Evolutionary conservation across 2,329 filamentous ascomycete genomes (phyloP), one percentile per base, ranked within the genome.

Genomic region (Aspergillus costaricaensis): DNA sequence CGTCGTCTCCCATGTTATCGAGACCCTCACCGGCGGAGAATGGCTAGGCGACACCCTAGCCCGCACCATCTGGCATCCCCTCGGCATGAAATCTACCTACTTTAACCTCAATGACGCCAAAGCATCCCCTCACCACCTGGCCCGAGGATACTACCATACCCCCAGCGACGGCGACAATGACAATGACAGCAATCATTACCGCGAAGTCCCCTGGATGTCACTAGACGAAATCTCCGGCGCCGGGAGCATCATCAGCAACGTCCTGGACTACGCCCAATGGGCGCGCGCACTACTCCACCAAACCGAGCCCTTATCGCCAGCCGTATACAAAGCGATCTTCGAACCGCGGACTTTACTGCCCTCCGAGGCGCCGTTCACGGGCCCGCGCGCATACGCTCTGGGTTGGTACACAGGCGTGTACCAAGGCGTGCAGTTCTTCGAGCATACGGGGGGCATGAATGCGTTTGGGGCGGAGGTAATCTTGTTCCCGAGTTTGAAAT

Each of bases 221-320:
- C 5, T 15, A 4, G 10, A 12, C 10, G 41, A 58, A 15, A 17
- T 60, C 12, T 52, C 38, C 12, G 59, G 62, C 41, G 71, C 71
- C 17, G 71, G 70, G 1, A 52, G 61, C 2, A 53, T 67, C 5
- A 68, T 74, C 48, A 78, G 73, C 0, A 77, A 71, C 25, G 76
- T 79, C 5, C 36, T 68, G 0, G 78, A 80, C 59, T 80, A 78
- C 64, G 71, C 76, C 6, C 80, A 78, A 65, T 87, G 84, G 84
- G 64, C 85, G 2, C 72, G 74, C 25, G 81, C 79, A 19, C 71
- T 85, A 23, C 70, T 86, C 23, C 67, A 76, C 68, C 59, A 72
- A 64, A 38, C 74, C 74, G 38, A 71, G 75, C 52, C 75, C 68
- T n/a, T 68, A 74, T 58, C 57, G 62, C 4, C 52, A 39, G 4